Evolutionary conservation across 2,329 filamentous ascomycete species (phyloP).

Genomic region (Teratosphaeriaceae sp.): DNA sequence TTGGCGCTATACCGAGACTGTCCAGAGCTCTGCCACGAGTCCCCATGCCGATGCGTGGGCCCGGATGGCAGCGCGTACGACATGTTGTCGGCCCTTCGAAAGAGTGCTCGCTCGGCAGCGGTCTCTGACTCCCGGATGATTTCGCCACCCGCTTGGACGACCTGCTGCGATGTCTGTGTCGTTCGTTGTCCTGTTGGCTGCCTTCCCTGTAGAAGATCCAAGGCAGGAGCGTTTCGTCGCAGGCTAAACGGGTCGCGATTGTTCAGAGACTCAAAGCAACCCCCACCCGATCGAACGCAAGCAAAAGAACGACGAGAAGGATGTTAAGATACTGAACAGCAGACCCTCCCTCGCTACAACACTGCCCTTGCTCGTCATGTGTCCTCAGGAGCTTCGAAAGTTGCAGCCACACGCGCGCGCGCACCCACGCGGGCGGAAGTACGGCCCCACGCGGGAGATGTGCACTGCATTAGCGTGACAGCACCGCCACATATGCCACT

Average conservation of each 20-base stretch:
- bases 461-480: slow-evolving; percentile 1
- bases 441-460: no score
- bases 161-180: background rate
- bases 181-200: slow-evolving; percentile 5
- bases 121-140: background rate
- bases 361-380: slow-evolving; percentile 2
- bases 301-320: slow-evolving; percentile 3
- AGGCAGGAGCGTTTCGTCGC: slow-evolving; percentile 25
- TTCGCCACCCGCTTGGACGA: background rate
- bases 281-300: background rate
- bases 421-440: slow-evolving; percentile 2
- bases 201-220: slow-evolving; percentile 8
- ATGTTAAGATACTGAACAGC: background rate
- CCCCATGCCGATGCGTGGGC: slow-evolving; percentile 36
- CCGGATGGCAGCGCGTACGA: slow-evolving; percentile 36
- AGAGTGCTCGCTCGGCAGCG: no score
- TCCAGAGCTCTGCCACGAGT: slow-evolving; percentile 14
- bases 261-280: slow-evolving; percentile 31
- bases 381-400: no score
- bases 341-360: background rate
- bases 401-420: slow-evolving; percentile 2
- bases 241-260: slow-evolving; percentile 42
- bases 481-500: background rate
- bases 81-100: background rate
- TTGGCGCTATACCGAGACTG: slow-evolving; percentile 2